These are phyloP conservation scores for Coniosporium tulheliwenetii DNA, from an alignment of 2,329 filamentous ascomycete species.

Conservation along the genomic window DNA sequence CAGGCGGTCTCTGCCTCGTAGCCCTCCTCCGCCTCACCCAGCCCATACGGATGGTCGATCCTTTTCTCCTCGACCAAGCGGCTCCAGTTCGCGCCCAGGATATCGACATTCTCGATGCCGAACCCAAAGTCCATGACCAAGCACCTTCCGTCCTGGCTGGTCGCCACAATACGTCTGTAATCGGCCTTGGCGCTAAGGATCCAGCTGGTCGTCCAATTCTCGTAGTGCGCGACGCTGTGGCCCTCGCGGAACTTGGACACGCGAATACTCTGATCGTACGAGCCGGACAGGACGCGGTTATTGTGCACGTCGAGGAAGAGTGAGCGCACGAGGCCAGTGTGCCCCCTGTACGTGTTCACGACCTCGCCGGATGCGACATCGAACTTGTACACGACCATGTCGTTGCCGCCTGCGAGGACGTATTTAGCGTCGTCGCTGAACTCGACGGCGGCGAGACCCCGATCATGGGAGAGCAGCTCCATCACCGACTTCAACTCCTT, in stretches of 20 bases:
- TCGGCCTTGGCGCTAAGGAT: conserved; percentile 92
- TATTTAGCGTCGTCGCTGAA: conserved; percentile 91
- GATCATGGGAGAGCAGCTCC: conserved; percentile 79
- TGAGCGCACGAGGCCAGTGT: conserved; percentile 73
- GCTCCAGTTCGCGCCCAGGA: conserved; percentile 15
- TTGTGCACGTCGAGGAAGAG: conserved; percentile 81
- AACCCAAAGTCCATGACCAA: conserved; percentile 85
- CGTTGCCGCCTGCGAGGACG: conserved; percentile 87
- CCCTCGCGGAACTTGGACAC: conserved; percentile 75
- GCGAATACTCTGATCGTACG: conserved; percentile 91
- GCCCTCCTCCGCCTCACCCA: too few relatives aligned
- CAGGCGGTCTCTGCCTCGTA: too few relatives aligned
- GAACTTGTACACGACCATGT: conserved; percentile 91
- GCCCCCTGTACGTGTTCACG: conserved; percentile 64
- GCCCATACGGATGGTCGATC: too few relatives aligned
- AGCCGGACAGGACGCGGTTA: conserved; percentile 75
- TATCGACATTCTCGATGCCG: conserved; percentile 35
- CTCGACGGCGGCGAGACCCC: conserved; percentile 88
- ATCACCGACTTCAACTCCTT: conserved; percentile 76
- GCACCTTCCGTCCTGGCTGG: conserved; percentile 84
- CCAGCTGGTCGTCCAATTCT: conserved; percentile 95
- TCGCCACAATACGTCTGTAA: conserved; percentile 85
- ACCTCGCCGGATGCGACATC: conserved; percentile 82
- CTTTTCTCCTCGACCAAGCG: too few relatives aligned
- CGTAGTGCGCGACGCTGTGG: conserved; percentile 63